Evolutionary conservation across 2,329 filamentous ascomycete genomes (phyloP).

Genomic region (Pestalotiopsis sp.): DNA sequence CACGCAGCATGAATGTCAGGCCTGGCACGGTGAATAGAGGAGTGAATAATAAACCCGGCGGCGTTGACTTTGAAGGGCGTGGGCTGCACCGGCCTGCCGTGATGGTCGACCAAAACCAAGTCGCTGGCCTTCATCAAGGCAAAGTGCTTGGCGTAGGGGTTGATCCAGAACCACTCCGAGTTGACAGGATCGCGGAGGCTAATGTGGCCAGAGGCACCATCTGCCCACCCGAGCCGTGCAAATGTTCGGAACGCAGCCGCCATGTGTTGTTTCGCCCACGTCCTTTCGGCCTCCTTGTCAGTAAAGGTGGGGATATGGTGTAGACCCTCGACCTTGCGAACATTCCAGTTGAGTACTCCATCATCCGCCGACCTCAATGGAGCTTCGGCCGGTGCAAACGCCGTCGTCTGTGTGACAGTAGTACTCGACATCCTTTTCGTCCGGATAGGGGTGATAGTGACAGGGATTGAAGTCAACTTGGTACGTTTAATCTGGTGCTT

Average conservation of each 20-base stretch:
- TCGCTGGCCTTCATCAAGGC: conserved; percentile 61
- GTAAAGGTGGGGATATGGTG: too few species aligned
- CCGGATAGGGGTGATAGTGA: neutral
- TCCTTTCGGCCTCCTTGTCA: too few species aligned
- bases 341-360: neutral
- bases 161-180: conserved; percentile 61
- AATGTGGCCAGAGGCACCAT: neutral
- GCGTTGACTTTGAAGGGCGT: too few species aligned
- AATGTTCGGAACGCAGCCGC: neutral
- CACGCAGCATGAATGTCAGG: conserved; percentile 62
- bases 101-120: conserved; percentile 60
- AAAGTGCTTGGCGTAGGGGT: conserved; percentile 62
- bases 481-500: too few species aligned
- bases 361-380: neutral
- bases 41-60: too few species aligned
- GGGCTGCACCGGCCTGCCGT: conserved; percentile 59
- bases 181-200: conserved; percentile 58
- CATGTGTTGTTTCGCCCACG: neutral
- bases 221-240: neutral
- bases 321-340: too few species aligned
- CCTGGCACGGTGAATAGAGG: conserved; percentile 59
- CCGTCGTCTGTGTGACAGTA: neutral
- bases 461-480: neutral
- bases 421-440: neutral
- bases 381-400: neutral